Evolutionary conservation across 257 asterid genomes (phyloP).

Genomic region (Solanum tarijense): DNA sequence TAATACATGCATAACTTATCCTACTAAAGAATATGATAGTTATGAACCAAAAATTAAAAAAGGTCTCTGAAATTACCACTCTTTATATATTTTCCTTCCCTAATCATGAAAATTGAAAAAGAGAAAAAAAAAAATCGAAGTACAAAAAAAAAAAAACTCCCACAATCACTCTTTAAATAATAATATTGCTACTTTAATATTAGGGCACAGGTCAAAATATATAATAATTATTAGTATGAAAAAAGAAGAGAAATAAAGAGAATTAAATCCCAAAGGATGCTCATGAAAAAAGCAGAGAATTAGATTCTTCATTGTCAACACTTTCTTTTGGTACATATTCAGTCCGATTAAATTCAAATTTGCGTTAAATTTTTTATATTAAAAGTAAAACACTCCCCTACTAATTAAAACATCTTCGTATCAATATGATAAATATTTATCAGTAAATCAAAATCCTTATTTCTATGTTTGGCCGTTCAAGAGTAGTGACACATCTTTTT

Average conservation of each 20-base stretch:
- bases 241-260: not conserved
- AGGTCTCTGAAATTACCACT: not conserved
- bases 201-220: not conserved
- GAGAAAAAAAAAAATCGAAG: not conserved
- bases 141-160: not conserved
- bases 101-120: not conserved
- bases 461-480: not conserved
- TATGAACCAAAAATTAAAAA: not conserved
- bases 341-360: not conserved
- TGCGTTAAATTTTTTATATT: fast-evolving
- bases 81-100: not conserved
- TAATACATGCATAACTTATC: not conserved
- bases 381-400: not conserved
- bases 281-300: not conserved
- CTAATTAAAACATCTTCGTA: not conserved
- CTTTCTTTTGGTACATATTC: not conserved
- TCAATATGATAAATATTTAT: not conserved
- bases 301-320: not conserved
- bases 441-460: not conserved
- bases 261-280: not conserved
- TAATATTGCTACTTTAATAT: not conserved
- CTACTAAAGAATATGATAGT: not conserved
- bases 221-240: not conserved
- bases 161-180: not conserved
- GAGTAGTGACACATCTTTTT: not conserved